Evolutionary conservation across 179 eudicot genomes (phyloP).

Genomic region (Beta lomatogona): DNA sequence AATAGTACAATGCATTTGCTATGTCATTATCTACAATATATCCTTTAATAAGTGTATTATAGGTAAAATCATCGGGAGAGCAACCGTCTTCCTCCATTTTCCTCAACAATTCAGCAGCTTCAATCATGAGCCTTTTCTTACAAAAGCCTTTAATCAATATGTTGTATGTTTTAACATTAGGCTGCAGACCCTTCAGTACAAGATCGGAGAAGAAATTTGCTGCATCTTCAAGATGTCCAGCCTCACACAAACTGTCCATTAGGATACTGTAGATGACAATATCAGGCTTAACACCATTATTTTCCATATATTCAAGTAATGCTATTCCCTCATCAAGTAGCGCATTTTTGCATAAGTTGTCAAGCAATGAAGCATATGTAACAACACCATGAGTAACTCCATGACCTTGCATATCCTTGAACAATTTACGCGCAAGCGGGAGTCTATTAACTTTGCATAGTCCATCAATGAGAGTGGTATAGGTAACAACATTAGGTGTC

Average conservation of each 20-base stretch:
- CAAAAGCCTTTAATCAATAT: neutral
- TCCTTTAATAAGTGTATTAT: neutral
- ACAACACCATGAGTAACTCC: neutral
- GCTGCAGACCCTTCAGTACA: neutral
- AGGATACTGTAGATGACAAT: neutral
- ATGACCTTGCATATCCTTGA: neutral
- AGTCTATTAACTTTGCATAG: neutral
- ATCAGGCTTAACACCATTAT: conserved; percentile 2
- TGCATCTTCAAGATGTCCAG: neutral
- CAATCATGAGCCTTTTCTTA: neutral
- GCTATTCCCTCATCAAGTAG: neutral
- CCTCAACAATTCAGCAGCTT: neutral
- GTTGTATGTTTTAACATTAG: neutral
- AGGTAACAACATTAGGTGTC: neutral
- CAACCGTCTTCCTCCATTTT: neutral
- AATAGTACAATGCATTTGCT: neutral
- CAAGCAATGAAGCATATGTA: neutral
- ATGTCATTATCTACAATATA: neutral
- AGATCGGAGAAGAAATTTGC: neutral
- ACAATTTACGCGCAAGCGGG: neutral
- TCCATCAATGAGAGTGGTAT: neutral
- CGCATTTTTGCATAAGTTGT: neutral
- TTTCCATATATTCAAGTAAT: neutral
- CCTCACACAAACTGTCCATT: neutral
- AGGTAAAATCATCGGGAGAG: neutral